These are phyloP conservation scores for Melanopsichium pennsylvanicum DNA, from an alignment of 1,284 basidiomycete genomes.

Conservation along the genomic window DNA sequence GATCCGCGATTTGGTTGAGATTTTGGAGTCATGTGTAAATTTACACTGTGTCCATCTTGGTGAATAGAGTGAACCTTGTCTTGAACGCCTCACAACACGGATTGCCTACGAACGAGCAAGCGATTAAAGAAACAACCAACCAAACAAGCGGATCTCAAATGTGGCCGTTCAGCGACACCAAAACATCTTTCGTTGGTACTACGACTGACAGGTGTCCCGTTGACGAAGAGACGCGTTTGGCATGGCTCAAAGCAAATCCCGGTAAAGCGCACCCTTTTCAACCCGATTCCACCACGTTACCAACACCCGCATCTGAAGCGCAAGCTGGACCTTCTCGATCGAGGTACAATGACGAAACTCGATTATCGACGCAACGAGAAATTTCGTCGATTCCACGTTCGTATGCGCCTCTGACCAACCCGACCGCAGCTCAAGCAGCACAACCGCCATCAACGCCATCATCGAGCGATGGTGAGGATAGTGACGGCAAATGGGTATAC, in stretches of 20 bases:
- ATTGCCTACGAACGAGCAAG: too few species aligned
- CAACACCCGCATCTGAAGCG: not conserved
- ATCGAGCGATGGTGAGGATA: slow-evolving; percentile 23
- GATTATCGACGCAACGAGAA: slow-evolving; percentile 74
- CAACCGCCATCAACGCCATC: slow-evolving; percentile 10
- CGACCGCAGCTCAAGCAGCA: slow-evolving; percentile 17
- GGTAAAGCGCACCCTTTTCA: slow-evolving; percentile 29
- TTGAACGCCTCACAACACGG: too few species aligned
- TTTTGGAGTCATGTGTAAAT: too few species aligned
- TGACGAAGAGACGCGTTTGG: slow-evolving; percentile 69
- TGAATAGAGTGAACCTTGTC: too few species aligned
- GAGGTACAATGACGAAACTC: slow-evolving; percentile 35
- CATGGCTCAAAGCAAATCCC: slow-evolving; percentile 65
- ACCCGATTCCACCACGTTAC: not conserved
- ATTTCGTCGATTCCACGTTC: slow-evolving; percentile 85
- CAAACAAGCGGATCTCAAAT: slow-evolving; percentile 3
- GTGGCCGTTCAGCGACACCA: slow-evolving; percentile 38
- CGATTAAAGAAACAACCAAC: too few species aligned
- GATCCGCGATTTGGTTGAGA: not conserved
- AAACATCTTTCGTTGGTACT: not conserved
- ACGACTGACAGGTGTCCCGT: slow-evolving; percentile 74
- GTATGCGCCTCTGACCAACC: slow-evolving; percentile 19
- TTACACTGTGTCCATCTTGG: too few species aligned
- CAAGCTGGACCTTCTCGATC: slow-evolving; percentile 17
- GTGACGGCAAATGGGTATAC: slow-evolving; percentile 83